These are phyloP conservation scores for Alliaria petiolata DNA, from an alignment of 345 rosid genomes.

Conservation along the genomic window DNA sequence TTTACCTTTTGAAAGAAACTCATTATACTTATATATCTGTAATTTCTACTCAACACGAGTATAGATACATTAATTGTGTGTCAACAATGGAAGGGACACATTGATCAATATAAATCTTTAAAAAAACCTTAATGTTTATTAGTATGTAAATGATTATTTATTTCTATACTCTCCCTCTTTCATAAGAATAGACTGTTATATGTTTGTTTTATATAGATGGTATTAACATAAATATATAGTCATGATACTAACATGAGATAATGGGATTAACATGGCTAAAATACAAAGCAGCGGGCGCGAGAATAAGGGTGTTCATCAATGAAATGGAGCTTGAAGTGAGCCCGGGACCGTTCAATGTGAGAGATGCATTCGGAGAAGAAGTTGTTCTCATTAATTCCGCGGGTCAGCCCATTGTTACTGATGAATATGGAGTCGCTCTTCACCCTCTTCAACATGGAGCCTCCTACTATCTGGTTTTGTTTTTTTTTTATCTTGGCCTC, in stretches of 20 bases:
- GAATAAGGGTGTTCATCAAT: constrained; percentile 73
- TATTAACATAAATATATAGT: not conserved
- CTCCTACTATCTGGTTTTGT: constrained; percentile 65
- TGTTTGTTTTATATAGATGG: not conserved
- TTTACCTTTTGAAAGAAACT: constrained; percentile 1
- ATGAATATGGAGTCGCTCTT: constrained; percentile 79
- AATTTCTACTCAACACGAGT: not conserved
- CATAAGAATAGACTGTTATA: not conserved
- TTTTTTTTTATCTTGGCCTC: not conserved
- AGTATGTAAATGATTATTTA: not conserved
- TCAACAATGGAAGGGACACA: constrained; percentile 26
- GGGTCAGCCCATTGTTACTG: constrained; percentile 77
- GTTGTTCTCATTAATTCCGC: constrained; percentile 62
- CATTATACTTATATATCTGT: not conserved
- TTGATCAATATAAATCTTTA: constrained; percentile 1
- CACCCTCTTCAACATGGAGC: constrained; percentile 84
- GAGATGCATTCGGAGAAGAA: constrained; percentile 88
- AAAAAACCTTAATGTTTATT: not conserved
- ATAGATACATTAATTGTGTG: constrained; percentile 19
- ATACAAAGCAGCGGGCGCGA: constrained; percentile 21
- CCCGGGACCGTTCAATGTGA: constrained; percentile 68
- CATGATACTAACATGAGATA: constrained; percentile 20
- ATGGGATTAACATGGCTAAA: constrained; percentile 8
- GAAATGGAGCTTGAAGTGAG: constrained; percentile 80
- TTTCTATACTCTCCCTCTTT: not conserved